Conservation (phyloP, 2,329 filamentous ascomycete species). For the Pezizomycotina sp. region DNA sequence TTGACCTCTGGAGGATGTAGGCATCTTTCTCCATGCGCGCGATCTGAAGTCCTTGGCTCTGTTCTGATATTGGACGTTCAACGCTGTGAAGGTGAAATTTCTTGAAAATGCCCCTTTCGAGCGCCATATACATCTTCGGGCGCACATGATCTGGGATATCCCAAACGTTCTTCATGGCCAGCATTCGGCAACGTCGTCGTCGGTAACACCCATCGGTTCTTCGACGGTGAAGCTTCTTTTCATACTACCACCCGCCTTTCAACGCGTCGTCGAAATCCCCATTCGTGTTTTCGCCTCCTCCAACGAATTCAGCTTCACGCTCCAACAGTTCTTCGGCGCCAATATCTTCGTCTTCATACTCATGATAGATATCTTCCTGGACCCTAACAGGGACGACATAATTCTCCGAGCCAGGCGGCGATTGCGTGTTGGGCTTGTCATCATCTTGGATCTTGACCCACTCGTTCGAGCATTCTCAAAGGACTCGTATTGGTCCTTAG, state of each 20-base stretch:
- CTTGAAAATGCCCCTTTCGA: constrained; percentile 41
- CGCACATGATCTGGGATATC: constrained; percentile 40
- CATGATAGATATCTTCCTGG: constrained; percentile 34
- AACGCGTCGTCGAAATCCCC: constrained; percentile 37
- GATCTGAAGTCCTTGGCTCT: constrained; percentile 39
- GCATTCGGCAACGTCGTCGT: constrained; percentile 28
- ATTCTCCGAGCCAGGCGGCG: constrained; percentile 42
- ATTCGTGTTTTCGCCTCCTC: constrained; percentile 35
- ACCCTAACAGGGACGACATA: constrained; percentile 27
- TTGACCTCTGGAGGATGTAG: constrained; percentile 43
- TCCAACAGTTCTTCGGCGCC: constrained; percentile 46
- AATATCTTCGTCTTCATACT: constrained; percentile 43
- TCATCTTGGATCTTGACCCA: constrained; percentile 27
- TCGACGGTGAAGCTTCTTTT: constrained; percentile 29
- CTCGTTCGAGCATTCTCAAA: constrained; percentile 35
- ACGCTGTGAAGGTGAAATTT: too few relatives aligned
- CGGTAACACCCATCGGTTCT: constrained; percentile 29
- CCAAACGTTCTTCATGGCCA: constrained; percentile 41
- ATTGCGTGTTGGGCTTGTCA: constrained; percentile 29
- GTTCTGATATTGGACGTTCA: too few relatives aligned
- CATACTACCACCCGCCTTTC: constrained; percentile 33
- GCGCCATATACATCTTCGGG: constrained; percentile 48
- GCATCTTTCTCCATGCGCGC: constrained; percentile 44
- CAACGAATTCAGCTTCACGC: constrained; percentile 39
- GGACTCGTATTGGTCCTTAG: constrained; percentile 44